Conservation (phyloP, 192 early-diverging fungal species). For the Entomortierella beljakovae region DNA sequence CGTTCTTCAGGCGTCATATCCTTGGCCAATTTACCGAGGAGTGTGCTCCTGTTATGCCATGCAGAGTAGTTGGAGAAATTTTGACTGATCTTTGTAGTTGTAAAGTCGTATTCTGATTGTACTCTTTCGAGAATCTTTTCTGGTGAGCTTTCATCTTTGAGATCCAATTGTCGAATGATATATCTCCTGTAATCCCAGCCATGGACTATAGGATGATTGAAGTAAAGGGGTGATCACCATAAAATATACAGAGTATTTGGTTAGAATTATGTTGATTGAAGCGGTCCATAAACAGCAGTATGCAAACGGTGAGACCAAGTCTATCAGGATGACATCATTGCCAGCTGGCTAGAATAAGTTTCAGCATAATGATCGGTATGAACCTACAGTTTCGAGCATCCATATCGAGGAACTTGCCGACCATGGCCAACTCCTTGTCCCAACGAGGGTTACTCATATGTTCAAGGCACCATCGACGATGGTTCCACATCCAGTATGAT, state of each 20-base stretch:
- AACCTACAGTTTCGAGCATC: slow-evolving; percentile 93
- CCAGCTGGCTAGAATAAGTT: background rate
- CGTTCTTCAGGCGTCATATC: slow-evolving; percentile 57
- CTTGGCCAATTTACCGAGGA: slow-evolving; percentile 70
- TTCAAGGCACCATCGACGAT: slow-evolving; percentile 91
- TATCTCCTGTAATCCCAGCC: slow-evolving; percentile 98
- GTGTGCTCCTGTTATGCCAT: slow-evolving; percentile 96
- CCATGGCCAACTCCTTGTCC: slow-evolving; percentile 81
- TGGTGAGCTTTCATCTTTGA: slow-evolving; percentile 23
- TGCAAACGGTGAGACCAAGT: background rate
- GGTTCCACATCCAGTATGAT: slow-evolving; percentile 98
- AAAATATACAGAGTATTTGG: background rate
- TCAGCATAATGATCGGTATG: background rate
- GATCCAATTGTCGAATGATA: slow-evolving; percentile 68
- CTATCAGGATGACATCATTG: slow-evolving; percentile 38
- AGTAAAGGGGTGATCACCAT: background rate
- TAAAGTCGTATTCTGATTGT: slow-evolving; percentile 86
- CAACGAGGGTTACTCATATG: slow-evolving; percentile 81
- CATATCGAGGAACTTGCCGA: slow-evolving; percentile 81
- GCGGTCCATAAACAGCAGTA: background rate
- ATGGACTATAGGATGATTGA: slow-evolving; percentile 74
- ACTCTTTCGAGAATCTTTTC: slow-evolving; percentile 55
- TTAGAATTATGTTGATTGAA: background rate
- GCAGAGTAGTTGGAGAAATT: slow-evolving; percentile 98
- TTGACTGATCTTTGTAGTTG: slow-evolving; percentile 88